phyloP scores from a whole-genome alignment of 345 rosid species.

The Boechera stricta region DNA sequence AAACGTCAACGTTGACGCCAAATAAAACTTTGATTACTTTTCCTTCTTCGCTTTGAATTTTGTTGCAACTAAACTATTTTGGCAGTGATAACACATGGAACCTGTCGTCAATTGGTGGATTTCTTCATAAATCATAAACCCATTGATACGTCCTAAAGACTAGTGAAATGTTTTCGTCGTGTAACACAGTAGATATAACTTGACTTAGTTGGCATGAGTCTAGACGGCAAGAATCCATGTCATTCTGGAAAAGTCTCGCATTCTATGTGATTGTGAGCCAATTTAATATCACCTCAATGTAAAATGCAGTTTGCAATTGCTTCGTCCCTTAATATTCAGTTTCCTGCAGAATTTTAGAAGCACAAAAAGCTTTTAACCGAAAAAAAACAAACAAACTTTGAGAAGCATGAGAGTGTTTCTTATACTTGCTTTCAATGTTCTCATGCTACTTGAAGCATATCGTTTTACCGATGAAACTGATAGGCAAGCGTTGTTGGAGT shows the following conservation, averaged over 20 bases:
- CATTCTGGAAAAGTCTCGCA: conserved; percentile 36
- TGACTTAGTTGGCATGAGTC: too few relatives aligned
- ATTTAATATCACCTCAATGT: conserved; percentile 25
- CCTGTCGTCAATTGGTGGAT: too few relatives aligned
- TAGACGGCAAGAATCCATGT: too few relatives aligned
- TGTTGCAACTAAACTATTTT: too few relatives aligned
- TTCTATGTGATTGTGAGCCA: conserved; percentile 14
- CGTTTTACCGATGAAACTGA: background rate
- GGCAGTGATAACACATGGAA: too few relatives aligned
- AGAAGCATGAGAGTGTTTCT: background rate
- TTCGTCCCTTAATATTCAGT: background rate
- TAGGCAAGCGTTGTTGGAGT: background rate
- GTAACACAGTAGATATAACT: too few relatives aligned
- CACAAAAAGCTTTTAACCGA: background rate
- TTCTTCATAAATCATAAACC: too few relatives aligned
- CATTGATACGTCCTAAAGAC: too few relatives aligned
- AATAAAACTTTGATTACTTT: too few relatives aligned
- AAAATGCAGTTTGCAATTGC: background rate
- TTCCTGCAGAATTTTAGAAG: background rate
- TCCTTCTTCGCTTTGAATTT: too few relatives aligned
- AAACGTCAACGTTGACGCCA: too few relatives aligned
- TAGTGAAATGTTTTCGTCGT: too few relatives aligned
- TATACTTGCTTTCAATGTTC: background rate
- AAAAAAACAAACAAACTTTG: background rate
- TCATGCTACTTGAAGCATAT: background rate